Evolutionary conservation across 176 grass and related monocot genomes (phyloP).

Genomic region (Juncus effusus): DNA sequence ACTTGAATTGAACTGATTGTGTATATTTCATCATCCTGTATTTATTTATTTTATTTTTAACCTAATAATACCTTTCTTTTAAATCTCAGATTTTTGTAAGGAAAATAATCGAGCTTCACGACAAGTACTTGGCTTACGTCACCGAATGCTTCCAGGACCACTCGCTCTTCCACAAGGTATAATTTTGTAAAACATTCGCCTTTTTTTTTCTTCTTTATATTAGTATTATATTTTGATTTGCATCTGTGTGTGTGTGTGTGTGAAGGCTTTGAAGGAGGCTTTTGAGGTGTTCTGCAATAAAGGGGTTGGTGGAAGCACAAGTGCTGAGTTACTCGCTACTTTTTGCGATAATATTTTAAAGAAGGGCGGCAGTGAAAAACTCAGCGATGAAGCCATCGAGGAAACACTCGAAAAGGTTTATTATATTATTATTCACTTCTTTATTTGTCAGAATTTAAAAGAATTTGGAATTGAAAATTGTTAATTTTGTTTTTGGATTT

Average conservation of each 20-base stretch:
- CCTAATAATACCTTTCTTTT: neutral
- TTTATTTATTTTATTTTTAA: conserved; percentile 11
- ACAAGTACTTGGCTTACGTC: conserved; percentile 88
- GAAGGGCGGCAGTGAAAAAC: conserved; percentile 94
- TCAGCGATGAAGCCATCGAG: conserved; percentile 97
- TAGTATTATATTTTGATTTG: neutral
- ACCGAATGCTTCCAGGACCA: conserved; percentile 92
- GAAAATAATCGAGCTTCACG: conserved; percentile 96
- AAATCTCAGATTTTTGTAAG: conserved; percentile 74
- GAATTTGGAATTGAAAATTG: neutral
- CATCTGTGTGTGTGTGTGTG: conserved; percentile 8
- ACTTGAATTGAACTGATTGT: conserved; percentile 7
- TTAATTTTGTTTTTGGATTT: conserved; percentile 1
- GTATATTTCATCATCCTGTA: neutral
- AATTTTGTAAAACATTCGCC: neutral
- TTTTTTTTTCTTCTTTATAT: neutral
- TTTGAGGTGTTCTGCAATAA: conserved; percentile 99
- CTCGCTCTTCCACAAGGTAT: conserved; percentile 94
- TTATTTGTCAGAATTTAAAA: conserved; percentile 17
- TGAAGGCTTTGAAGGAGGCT: conserved; percentile 87
- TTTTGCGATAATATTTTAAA: conserved; percentile 98
- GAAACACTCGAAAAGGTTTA: conserved; percentile 95
- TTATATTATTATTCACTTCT: neutral
- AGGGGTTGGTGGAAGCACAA: conserved; percentile 79
- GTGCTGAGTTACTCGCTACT: conserved; percentile 83